Evolutionary conservation across 2,329 filamentous ascomycete species (phyloP).

Genomic region (Akanthomyces lecanii): DNA sequence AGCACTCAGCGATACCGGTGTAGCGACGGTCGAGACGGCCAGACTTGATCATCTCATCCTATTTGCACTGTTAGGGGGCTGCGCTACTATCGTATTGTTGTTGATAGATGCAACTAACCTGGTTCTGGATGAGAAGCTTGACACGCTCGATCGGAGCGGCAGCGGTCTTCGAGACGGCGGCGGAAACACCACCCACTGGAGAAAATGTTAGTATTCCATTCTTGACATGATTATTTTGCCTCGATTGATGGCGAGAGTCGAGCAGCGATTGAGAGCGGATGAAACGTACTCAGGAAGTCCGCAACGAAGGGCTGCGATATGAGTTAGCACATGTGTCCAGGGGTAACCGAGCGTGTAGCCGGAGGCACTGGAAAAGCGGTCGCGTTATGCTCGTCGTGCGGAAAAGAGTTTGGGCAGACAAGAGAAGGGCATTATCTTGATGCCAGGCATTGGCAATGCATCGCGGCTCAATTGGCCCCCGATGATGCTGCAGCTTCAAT

Average conservation of each 20-base stretch:
- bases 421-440: not conserved
- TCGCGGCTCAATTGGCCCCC: conserved; percentile 21
- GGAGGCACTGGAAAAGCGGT: conserved; percentile 16
- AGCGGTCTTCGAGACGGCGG: conserved; percentile 99
- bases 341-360: conserved; percentile 9
- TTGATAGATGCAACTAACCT: conserved; percentile 60
- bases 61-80: conserved; percentile 31
- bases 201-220: conserved; percentile 25
- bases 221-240: not conserved
- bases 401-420: not conserved
- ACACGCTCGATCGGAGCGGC: conserved; percentile 99
- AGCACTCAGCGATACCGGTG: conserved; percentile 90
- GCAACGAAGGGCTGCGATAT: conserved; percentile 79
- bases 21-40: conserved; percentile 98
- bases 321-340: conserved; percentile 31
- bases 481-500: not conserved
- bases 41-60: conserved; percentile 99
- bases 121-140: conserved; percentile 99
- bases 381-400: not conserved
- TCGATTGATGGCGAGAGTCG: not conserved
- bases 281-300: conserved; percentile 94
- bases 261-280: conserved; percentile 7
- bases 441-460: conserved; percentile 13
- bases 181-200: conserved; percentile 98
- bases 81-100: not conserved